These are phyloP conservation scores for Rosa rugosa DNA, from an alignment of 306 rosid genomes.

Conservation along the genomic window DNA sequence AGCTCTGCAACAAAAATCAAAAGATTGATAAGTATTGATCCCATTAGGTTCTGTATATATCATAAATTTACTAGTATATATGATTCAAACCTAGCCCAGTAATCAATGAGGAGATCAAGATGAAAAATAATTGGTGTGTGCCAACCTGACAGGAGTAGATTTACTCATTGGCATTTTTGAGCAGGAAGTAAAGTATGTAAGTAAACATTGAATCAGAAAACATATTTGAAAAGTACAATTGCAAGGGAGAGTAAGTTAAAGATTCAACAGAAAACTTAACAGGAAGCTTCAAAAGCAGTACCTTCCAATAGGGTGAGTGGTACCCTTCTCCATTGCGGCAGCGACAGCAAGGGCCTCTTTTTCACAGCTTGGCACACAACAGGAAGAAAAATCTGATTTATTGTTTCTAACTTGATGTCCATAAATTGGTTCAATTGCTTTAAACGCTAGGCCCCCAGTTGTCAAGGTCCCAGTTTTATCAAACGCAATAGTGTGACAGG, in stretches of 20 bases:
- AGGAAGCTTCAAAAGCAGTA: constrained; percentile 31
- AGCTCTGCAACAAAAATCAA: constrained; percentile 66
- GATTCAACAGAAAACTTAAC: constrained; percentile 5
- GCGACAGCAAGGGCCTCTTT: constrained; percentile 99
- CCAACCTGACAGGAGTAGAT: background rate
- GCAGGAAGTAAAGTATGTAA: background rate
- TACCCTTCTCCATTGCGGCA: constrained; percentile 98
- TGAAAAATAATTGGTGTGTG: background rate
- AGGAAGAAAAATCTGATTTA: constrained; percentile 48
- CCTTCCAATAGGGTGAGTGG: constrained; percentile 99
- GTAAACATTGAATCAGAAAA: background rate
- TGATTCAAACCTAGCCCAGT: background rate
- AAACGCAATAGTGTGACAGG: constrained; percentile 91
- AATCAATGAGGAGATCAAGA: background rate
- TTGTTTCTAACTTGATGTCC: constrained; percentile 55
- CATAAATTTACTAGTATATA: constrained; percentile 9
- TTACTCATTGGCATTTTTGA: background rate
- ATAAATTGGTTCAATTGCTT: constrained; percentile 92
- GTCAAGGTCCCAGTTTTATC: constrained; percentile 98
- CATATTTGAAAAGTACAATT: background rate
- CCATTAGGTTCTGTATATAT: constrained; percentile 15
- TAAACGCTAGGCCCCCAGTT: constrained; percentile 87
- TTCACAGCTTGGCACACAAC: constrained; percentile 93
- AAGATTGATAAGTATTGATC: constrained; percentile 9
- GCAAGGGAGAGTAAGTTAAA: background rate